phyloP scores from a whole-genome alignment of 805 yeast species.

The Lipomyces spencermartinsiae region DNA sequence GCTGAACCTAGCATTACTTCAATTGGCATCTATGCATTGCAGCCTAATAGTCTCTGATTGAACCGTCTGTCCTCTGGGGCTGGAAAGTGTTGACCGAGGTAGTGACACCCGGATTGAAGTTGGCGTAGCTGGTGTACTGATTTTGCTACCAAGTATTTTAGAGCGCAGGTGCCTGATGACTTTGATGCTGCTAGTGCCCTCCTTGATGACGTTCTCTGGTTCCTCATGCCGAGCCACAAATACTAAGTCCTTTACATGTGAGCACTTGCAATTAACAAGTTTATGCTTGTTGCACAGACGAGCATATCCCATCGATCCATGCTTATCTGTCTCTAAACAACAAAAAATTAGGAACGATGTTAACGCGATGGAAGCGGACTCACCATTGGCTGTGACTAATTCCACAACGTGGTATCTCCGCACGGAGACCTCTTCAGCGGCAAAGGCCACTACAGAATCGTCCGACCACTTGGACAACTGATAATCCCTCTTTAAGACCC shows the following conservation, averaged over 20 bases:
- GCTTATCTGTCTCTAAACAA: background rate
- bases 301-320: background rate
- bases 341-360: background rate
- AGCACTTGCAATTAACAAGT: background rate
- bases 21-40: background rate
- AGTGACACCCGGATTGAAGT: background rate
- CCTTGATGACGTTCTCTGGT: background rate
- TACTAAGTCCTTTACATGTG: background rate
- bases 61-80: background rate
- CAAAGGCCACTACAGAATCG: background rate
- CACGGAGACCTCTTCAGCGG: slow-evolving; percentile 1
- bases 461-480: slow-evolving; percentile 14
- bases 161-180: slow-evolving; percentile 1
- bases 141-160: background rate
- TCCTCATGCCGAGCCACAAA: background rate
- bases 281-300: background rate
- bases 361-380: background rate
- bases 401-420: background rate
- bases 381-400: background rate
- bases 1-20: background rate
- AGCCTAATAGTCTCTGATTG: background rate
- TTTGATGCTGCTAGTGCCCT: background rate
- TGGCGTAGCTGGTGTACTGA: background rate
- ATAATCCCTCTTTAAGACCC: slow-evolving; percentile 9
- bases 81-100: background rate